Conservation (phyloP, 768 basidiomycete species). For the Auriscalpium vulgare region DNA sequence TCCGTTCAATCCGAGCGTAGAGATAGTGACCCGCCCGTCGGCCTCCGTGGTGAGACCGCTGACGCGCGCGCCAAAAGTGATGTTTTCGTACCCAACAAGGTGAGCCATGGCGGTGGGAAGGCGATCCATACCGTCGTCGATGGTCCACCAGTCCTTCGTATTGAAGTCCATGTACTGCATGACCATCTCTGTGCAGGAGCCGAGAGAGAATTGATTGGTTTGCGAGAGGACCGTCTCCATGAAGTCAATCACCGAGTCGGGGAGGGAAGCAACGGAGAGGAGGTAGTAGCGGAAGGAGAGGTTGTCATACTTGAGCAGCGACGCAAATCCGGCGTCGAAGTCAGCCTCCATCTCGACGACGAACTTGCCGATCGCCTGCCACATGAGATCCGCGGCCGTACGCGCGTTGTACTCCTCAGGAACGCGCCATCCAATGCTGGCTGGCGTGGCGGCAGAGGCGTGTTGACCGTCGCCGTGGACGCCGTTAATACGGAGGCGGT, state of each 20-base stretch:
- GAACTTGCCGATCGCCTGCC: conserved; percentile 8
- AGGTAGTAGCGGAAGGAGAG: conserved; percentile 18
- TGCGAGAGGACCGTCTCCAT: conserved; percentile 18
- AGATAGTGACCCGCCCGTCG: neutral
- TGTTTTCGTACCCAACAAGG: conserved; percentile 7
- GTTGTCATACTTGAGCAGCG: conserved; percentile 13
- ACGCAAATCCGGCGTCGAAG: conserved; percentile 10
- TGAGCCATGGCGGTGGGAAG: conserved; percentile 17
- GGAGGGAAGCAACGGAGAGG: conserved; percentile 5
- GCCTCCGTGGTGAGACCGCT: conserved; percentile 2
- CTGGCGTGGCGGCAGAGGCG: conserved; percentile 6
- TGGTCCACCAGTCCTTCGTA: conserved; percentile 16
- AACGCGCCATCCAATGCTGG: conserved; percentile 8
- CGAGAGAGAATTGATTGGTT: conserved; percentile 20
- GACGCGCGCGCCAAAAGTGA: conserved; percentile 6
- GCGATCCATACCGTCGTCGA: conserved; percentile 18
- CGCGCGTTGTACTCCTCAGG: conserved; percentile 1
- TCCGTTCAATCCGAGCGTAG: neutral
- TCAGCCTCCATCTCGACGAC: conserved; percentile 5
- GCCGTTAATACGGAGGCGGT: conserved; percentile 12
- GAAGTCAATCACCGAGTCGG: conserved; percentile 16
- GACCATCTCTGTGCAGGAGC: conserved; percentile 15
- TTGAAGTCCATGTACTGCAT: conserved; percentile 19
- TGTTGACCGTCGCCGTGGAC: neutral
- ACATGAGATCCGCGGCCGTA: conserved; percentile 11